phyloP scores from a whole-genome alignment of 1,284 basidiomycete genomes.

The Austropuccinia psidii region DNA sequence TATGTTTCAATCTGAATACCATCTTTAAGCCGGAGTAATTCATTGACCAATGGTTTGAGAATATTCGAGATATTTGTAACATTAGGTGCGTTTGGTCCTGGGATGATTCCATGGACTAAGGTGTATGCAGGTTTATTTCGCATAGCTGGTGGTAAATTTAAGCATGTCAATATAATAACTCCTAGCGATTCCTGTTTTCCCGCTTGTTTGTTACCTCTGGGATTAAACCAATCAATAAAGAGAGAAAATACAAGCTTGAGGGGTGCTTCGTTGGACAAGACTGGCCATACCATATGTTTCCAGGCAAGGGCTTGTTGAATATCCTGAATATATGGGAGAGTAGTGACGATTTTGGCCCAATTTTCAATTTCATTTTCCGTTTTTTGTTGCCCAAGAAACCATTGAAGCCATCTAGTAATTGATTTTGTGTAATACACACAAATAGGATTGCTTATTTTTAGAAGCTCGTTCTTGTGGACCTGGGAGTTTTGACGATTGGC shows the following conservation, averaged over 20 bases:
- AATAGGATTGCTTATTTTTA: no score
- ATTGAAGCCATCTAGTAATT: no score
- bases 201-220: constrained; percentile 4
- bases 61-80: background rate
- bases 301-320: background rate
- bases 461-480: no score
- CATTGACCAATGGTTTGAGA: background rate
- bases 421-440: no score
- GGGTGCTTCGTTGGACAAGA: no score
- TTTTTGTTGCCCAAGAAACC: no score
- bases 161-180: constrained; percentile 1
- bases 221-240: constrained; percentile 29
- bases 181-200: constrained; percentile 8
- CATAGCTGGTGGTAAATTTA: background rate
- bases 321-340: no score
- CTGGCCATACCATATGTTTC: background rate
- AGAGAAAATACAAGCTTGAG: constrained; percentile 7
- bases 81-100: background rate
- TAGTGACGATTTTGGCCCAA: no score
- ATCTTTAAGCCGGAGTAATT: background rate
- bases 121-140: background rate
- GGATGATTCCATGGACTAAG: constrained; percentile 2
- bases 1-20: background rate
- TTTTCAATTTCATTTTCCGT: no score
- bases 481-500: no score